Evolutionary conservation across 2,329 filamentous ascomycete species (phyloP).

Genomic region (Kalaharituber pfeilii): DNA sequence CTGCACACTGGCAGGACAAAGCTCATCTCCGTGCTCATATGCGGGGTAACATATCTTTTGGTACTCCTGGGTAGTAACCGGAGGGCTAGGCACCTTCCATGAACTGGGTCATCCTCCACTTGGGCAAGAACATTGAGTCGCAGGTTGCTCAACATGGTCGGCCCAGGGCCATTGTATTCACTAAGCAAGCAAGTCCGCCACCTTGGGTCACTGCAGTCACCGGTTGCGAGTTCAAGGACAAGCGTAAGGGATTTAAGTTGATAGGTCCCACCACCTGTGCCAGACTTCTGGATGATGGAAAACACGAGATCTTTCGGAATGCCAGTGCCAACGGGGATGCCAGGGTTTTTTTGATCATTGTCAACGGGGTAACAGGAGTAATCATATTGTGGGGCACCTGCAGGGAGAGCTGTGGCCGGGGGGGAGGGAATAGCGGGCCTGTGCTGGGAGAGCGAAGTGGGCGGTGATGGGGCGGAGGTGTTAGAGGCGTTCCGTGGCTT

Average conservation of each 20-base stretch:
- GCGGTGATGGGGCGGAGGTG: not conserved
- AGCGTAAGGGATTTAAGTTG: not conserved
- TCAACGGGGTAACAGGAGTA: conserved; percentile 1
- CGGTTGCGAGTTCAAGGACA: not conserved
- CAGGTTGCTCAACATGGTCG: conserved; percentile 18
- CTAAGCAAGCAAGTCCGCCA: not conserved
- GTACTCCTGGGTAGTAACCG: not conserved
- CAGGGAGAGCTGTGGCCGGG: not conserved
- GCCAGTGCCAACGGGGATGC: too few relatives aligned
- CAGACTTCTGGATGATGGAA: too few relatives aligned
- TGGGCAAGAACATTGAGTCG: conserved; percentile 14
- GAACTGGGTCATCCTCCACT: not conserved
- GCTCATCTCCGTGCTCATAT: not conserved
- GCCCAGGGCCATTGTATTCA: conserved; percentile 17
- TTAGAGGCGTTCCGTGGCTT: too few relatives aligned
- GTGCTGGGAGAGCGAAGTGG: too few relatives aligned
- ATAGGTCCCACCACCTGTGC: not conserved
- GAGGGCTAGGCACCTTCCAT: too few relatives aligned
- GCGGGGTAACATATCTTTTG: not conserved
- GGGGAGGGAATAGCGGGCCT: not conserved
- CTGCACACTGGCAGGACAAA: too few relatives aligned
- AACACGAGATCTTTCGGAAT: too few relatives aligned
- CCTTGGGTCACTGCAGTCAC: not conserved
- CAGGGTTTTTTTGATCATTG: too few relatives aligned
- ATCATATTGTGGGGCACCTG: not conserved